Evolutionary conservation across 768 basidiomycete species (phyloP), one percentile per base, ranked within the genome.

Genomic region (Lenzites betulinus): DNA sequence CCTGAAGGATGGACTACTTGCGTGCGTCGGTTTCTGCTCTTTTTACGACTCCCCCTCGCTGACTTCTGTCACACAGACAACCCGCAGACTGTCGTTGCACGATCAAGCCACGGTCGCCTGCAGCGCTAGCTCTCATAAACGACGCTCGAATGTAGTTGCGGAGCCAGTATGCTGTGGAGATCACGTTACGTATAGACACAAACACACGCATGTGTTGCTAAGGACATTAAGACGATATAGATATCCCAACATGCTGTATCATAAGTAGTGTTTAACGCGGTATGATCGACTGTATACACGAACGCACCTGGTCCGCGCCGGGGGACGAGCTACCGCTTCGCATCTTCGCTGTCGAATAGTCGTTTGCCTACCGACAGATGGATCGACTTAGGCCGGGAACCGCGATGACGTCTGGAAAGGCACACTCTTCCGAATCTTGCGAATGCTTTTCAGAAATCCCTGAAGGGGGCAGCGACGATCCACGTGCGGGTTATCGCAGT

Each of bases 21-120:
- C 58, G 67, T 67, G 26, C 42, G 66, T 64, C 8, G 1, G 5
- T 2, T 33, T 18, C 28, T 20, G 2, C 20, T 22, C 43, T 11
- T 3, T 5, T 5, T 3, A 3, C 23, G 2, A 2, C 20, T 8
- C 20, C 8, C 23, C 4, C 20, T 20, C 43, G 43, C 7, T 53
- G 12, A n/a, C 30, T 18, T 20, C 23, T 30, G 20, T 9, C 43
- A 44, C 12, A 36, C 35, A 55, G 54, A 2, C 23, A 36, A 8
- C 44, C 23, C 12, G 33, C 35, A 22, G 46, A 55, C 20, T 46
- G 30, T 23, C 30, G 44, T 20, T 55, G 54, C 23, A 47, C 33
- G 22, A 26, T 55, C 43, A 33, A 36, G 5, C 43, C 54, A 6
- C 54, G 54, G 15, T 55, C 44, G 8, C 15, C 4, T 0, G 20